Evolutionary conservation across 2,329 filamentous ascomycete genomes (phyloP), one percentile per base, ranked within the genome.

Genomic region (Blastomyces parvus): DNA sequence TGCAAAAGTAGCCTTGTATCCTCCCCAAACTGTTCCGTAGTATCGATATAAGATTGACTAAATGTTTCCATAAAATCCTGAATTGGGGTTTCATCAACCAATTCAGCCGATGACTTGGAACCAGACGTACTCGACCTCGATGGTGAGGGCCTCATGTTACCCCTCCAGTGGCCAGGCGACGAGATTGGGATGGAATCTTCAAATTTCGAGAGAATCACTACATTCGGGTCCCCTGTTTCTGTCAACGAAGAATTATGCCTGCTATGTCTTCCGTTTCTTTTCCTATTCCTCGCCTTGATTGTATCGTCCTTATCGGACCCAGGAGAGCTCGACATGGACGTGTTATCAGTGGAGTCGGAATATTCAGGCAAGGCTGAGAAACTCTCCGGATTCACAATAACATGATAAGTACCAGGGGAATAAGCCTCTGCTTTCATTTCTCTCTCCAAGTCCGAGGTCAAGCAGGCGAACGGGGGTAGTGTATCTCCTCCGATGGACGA

Each of bases 401-500:
- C 81, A 69, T 81, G 77, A 69, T 81, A 85, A 1, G 82, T 84
- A 19, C 83, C 83, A 0, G 83, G 82, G 42, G 72, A 73, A 46
- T 76, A 76, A 8, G 73, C 73, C 60, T 80, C 77, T 19, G 83
- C 83, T 69, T 85, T 85, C 64, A 74, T 78, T 69, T 86, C 83
- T 50, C 83, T 76, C 36, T 85, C 83, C 66, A 84, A 82, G 65
- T 86, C 83, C 36, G 77, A 84, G 1, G 77, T 81, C 62, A 86
- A 76, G 17, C 74, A 70, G 40, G 79, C 72, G 70, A 85, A 86
- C 2, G 80, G 80, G 25, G 83, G 83, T 14, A 85, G 73, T n/a
- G 77, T 71, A 68, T 84, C 81, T 27, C 74, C 70, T 13, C 67
- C 64, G 17, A 67, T 69, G 38, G 74, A 74, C 60, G 71, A 71